Base-by-base conservation (phyloP, 306 rosid species). In the Vicia villosa region DNA sequence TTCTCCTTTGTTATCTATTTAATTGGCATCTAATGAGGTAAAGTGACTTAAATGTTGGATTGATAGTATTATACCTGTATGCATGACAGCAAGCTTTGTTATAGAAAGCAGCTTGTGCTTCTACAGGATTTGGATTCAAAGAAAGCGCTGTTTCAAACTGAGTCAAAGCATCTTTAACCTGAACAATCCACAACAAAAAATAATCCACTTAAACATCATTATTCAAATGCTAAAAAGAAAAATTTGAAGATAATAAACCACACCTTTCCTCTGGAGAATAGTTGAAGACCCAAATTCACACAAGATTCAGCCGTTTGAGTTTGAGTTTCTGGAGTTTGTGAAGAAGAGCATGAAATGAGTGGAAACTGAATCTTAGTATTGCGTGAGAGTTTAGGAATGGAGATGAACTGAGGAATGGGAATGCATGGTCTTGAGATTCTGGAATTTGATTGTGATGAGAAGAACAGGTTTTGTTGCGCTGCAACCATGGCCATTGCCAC, bases 61-160 rank as follows among this genome's bases (percentile, higher is more conserved):
- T n/a, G n/a, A n/a, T n/a, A n/a, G 8, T 11, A 61, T 36, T 6
- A 56, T 56, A 56, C 63, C 94, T 80, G 72, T 94, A 94, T 66
- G 99, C 97, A 63, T 86, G 96, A 59, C 99, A 94, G 71, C 99
- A 94, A 50, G 99, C 99, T 86, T 94, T 94, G 83, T 94, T 94
- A 77, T 94, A 94, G 19, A 87, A 71, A 5, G 97, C 99, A 70
- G 99, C 99, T 80, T 94, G 97, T 36, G 95, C 90, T 69, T 94
- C 99, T 77, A 84, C 54, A 8, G 94, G 88, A 74, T 88, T 91
- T 51, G 99, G 99, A 75, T 87, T 74, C 84, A 94, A 83, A 47
- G 79, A 57, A 41, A 94, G 87, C 22, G 99, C 99, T 38, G 86
- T 82, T 66, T 94, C 99, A 81, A 94, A 94, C 81, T 91, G 96